Evolutionary conservation across 208 protist genomes (phyloP).

Genomic region (Crithidia mellificae): DNA sequence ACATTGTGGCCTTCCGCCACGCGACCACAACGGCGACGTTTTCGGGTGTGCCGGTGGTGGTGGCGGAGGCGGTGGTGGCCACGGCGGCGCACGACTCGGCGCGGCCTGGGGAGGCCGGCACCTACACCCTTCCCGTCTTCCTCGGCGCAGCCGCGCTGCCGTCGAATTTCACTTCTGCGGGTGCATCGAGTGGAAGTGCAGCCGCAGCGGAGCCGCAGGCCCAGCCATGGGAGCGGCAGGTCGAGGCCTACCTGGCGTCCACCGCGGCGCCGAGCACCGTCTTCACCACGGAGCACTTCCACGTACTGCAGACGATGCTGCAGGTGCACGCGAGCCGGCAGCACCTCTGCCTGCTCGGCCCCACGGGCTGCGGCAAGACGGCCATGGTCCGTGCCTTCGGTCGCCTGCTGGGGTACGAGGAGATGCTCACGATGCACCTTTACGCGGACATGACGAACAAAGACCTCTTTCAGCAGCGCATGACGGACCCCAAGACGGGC

Average conservation of each 20-base stretch:
- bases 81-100: constrained; percentile 32
- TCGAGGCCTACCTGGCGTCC: constrained; percentile 20
- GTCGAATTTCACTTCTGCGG: too few species aligned
- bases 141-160: constrained; percentile 43
- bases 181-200: neutral
- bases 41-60: constrained; percentile 35
- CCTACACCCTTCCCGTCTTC: constrained; percentile 53
- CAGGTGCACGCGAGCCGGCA: constrained; percentile 67
- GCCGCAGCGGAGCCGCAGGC: neutral
- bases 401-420: constrained; percentile 63
- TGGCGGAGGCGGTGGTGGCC: constrained; percentile 62
- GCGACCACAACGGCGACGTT: constrained; percentile 20
- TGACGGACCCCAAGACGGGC: constrained; percentile 70
- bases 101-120: constrained; percentile 34
- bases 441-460: constrained; percentile 95
- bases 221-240: constrained; percentile 13
- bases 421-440: constrained; percentile 73
- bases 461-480: constrained; percentile 94
- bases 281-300: constrained; percentile 64
- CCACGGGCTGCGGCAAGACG: constrained; percentile 91
- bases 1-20: constrained; percentile 34
- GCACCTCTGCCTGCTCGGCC: constrained; percentile 87
- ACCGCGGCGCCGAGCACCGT: constrained; percentile 38
- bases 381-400: constrained; percentile 78
- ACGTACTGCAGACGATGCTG: constrained; percentile 76